These are phyloP conservation scores for Colletotrichum sp. DNA, from an alignment of 2,329 filamentous ascomycete species.

Conservation along the genomic window DNA sequence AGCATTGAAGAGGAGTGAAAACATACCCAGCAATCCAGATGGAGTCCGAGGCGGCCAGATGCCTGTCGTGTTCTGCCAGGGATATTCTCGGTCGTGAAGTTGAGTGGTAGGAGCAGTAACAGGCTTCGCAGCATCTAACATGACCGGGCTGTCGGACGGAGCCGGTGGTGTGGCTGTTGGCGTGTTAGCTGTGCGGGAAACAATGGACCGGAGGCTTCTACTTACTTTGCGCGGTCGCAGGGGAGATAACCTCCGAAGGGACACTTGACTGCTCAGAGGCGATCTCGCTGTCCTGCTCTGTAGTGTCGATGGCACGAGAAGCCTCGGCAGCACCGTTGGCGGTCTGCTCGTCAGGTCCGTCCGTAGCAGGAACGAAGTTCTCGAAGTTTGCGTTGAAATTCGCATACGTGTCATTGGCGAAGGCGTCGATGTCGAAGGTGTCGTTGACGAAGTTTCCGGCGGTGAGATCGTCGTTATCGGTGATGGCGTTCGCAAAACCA, in stretches of 20 bases:
- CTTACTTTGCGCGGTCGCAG: background rate
- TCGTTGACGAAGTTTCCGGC: background rate
- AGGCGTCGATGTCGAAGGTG: background rate
- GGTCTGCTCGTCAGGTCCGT: background rate
- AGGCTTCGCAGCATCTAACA: background rate
- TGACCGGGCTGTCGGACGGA: background rate
- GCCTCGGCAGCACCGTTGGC: accelerated
- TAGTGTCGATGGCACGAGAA: accelerated
- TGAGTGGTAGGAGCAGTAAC: background rate
- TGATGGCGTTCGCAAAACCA: background rate
- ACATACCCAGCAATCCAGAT: background rate
- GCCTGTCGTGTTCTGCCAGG: background rate
- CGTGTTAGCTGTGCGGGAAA: background rate
- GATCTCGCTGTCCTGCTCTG: background rate
- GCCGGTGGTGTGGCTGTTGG: background rate
- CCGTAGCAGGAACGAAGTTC: background rate
- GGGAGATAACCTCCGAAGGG: background rate
- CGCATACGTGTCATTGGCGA: accelerated
- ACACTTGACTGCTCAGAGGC: background rate
- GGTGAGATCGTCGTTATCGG: background rate
- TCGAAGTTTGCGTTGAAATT: accelerated
- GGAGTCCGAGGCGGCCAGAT: background rate
- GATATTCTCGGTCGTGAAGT: background rate
- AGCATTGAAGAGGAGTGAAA: background rate
- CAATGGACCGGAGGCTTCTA: background rate